Percentiles rank a stretch among this genome's conserved stretches.
Conservation (phyloP, 2,329 filamentous ascomycete genomes). For the Pseudogymnoascus sp. region DNA sequence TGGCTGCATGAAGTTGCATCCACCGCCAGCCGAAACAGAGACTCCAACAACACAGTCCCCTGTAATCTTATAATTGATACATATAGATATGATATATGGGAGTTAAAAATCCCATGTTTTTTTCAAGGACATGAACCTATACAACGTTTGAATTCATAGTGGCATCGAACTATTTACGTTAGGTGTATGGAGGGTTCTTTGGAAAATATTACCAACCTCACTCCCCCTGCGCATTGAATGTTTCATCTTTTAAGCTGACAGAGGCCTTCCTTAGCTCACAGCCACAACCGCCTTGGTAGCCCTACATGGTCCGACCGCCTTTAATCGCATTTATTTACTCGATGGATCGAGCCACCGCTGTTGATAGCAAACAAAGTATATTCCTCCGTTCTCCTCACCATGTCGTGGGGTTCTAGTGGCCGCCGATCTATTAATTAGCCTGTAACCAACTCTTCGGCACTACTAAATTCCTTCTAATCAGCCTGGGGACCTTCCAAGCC, state of each 20-base stretch:
- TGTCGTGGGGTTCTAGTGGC: neutral
- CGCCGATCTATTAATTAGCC: neutral
- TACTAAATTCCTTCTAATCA: constrained; percentile 3
- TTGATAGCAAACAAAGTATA: neutral
- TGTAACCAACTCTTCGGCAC: neutral
- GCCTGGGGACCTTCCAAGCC: neutral
- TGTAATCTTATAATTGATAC: too few relatives aligned
- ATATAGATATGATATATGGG: neutral
- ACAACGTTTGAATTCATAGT: neutral
- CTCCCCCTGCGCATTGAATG: too few relatives aligned
- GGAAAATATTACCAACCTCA: neutral
- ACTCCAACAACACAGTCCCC: too few relatives aligned
- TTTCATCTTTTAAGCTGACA: neutral
- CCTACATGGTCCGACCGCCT: neutral
- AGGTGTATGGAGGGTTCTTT: neutral
- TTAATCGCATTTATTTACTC: neutral
- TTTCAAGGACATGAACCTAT: neutral
- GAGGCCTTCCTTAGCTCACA: neutral
- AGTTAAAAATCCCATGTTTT: neutral
- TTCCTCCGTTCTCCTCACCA: neutral
- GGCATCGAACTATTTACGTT: neutral
- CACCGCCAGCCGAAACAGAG: too few relatives aligned
- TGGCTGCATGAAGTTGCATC: too few relatives aligned
- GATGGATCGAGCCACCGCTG: neutral
- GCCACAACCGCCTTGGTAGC: neutral